A percentile compares a stretch with the other conserved stretches of the same genome.
Evolutionary conservation across 2,329 filamentous ascomycete species (phyloP).

Genomic region (Alternaria atra): DNA sequence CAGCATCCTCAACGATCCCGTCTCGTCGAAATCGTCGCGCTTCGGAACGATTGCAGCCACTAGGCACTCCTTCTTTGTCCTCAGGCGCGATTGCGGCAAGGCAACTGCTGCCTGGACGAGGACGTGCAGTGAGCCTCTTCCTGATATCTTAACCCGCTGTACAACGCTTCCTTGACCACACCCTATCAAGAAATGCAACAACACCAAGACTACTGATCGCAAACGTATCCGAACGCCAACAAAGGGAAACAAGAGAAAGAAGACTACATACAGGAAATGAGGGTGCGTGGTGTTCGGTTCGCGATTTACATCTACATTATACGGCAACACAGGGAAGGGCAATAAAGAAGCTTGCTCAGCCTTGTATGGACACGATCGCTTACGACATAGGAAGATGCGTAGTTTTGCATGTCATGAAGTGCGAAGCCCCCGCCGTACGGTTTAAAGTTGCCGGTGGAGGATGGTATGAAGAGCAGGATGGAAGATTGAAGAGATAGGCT

Average conservation of each 20-base stretch:
- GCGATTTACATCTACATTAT: neutral
- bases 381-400: neutral
- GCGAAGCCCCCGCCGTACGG: neutral
- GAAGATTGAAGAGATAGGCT: slow-evolving; percentile 10
- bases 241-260: neutral
- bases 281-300: neutral
- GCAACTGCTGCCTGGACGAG: neutral
- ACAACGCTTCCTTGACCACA: neutral
- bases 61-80: neutral
- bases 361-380: neutral
- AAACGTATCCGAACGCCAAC: slow-evolving; percentile 8
- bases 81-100: neutral
- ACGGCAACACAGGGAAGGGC: neutral
- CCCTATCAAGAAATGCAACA: neutral
- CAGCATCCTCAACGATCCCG: neutral
- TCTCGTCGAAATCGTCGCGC: neutral
- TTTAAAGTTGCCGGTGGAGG: no score
- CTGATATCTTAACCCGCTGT: no score
- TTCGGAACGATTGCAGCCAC: neutral
- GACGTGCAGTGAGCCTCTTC: neutral
- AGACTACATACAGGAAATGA: neutral
- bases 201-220: neutral
- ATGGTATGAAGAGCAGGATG: no score
- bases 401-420: neutral
- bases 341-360: neutral